Conservation (phyloP, 331 rosid genomes). For the Pyracantha coccinea region DNA sequence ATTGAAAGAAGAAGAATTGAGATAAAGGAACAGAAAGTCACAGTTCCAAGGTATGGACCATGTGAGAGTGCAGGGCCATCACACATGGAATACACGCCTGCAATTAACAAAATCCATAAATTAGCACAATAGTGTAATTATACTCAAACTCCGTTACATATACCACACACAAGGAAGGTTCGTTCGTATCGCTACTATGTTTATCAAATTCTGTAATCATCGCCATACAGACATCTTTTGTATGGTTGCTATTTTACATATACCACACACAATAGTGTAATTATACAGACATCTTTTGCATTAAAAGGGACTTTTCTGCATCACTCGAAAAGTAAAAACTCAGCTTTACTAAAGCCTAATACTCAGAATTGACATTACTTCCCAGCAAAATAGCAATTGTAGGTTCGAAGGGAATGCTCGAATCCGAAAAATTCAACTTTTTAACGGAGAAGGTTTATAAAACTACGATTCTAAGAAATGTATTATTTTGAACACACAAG, state of each 20-base stretch:
- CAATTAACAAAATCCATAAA: slow-evolving; percentile 9
- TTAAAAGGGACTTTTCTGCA: neutral
- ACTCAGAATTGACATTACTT: neutral
- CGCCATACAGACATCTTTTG: neutral
- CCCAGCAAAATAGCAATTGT: too few species aligned
- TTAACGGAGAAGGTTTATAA: too few species aligned
- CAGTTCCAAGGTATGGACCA: slow-evolving; percentile 96
- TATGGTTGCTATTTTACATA: too few species aligned
- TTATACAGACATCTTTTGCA: too few species aligned
- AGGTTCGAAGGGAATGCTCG: too few species aligned
- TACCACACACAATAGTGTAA: too few species aligned
- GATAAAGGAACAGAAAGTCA: slow-evolving; percentile 58
- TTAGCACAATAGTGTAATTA: neutral
- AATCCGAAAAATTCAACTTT: too few species aligned
- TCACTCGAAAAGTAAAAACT: neutral
- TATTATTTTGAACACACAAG: too few species aligned
- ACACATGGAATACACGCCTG: slow-evolving; percentile 92
- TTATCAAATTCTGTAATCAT: neutral
- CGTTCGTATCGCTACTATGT: neutral
- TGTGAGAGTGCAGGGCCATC: slow-evolving; percentile 85
- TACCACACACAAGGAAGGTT: neutral
- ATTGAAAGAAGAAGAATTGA: slow-evolving; percentile 78
- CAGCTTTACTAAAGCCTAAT: neutral
- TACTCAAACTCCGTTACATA: neutral
- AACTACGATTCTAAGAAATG: too few species aligned